phyloP scores from a whole-genome alignment of 2,329 filamentous ascomycete genomes.

The Sphaerulina vaccinii region DNA sequence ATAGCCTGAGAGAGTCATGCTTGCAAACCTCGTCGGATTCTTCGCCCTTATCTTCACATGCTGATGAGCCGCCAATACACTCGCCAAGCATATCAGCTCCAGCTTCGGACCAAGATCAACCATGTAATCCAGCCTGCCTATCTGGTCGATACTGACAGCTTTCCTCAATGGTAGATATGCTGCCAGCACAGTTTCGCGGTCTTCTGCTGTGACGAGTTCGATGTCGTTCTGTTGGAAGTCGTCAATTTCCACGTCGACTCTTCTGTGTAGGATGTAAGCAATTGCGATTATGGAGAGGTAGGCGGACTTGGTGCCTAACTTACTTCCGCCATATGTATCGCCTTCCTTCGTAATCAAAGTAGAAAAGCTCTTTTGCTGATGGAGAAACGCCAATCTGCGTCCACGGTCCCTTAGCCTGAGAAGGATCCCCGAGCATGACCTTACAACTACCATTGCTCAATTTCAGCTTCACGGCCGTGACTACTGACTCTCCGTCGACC shows the following conservation, averaged over 20 bases:
- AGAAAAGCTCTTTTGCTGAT: not conserved
- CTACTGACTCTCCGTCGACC: constrained; percentile 4
- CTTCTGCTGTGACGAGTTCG: not conserved
- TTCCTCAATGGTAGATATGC: not conserved
- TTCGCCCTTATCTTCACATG: not conserved
- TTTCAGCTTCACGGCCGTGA: constrained; percentile 3
- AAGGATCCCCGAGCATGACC: constrained; percentile 3
- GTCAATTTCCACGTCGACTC: not conserved
- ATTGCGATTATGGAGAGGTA: not conserved
- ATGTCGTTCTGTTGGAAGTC: not conserved
- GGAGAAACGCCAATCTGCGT: not conserved
- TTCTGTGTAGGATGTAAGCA: not conserved
- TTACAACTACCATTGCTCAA: constrained; percentile 1
- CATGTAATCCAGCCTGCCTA: constrained; percentile 4
- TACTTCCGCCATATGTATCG: constrained; percentile 7
- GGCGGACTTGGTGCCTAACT: not conserved
- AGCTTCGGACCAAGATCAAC: not conserved
- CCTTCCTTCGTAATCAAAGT: not conserved
- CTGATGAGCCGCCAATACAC: not conserved
- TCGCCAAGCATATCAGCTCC: constrained; percentile 1
- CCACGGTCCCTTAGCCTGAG: not conserved
- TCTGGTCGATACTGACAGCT: not conserved
- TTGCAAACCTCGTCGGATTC: not conserved
- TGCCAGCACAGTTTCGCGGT: not conserved
- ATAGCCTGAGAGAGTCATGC: too few relatives aligned